phyloP scores from a whole-genome alignment of 2,329 filamentous ascomycete genomes.

The Phoma herbarum region DNA sequence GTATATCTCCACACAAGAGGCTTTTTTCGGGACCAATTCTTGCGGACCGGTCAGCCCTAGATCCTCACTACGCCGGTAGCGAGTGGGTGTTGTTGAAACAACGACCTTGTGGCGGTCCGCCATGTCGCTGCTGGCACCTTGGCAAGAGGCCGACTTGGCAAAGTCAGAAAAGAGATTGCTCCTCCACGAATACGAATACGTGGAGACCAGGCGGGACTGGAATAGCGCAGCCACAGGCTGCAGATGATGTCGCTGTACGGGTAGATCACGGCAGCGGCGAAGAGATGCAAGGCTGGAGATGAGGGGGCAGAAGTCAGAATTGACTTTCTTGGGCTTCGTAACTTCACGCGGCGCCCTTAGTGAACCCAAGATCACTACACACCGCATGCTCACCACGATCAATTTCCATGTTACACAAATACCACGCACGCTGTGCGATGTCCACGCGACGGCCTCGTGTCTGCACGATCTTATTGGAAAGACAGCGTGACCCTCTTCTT shows the following conservation, averaged over 20 bases:
- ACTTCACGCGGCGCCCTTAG: neutral
- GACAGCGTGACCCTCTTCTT: constrained; percentile 13
- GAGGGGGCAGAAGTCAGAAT: constrained; percentile 2
- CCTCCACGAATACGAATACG: neutral
- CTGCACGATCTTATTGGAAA: constrained; percentile 22
- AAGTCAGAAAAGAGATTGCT: constrained; percentile 10
- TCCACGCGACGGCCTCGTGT: constrained; percentile 22
- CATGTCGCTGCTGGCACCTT: constrained; percentile 5
- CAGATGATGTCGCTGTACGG: constrained; percentile 6
- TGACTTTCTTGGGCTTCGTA: constrained; percentile 8
- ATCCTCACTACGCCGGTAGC: constrained; percentile 2
- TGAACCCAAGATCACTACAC: constrained; percentile 2
- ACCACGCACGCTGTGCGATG: constrained; percentile 8
- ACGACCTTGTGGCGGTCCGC: constrained; percentile 9
- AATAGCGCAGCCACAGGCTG: constrained; percentile 6
- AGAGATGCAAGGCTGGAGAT: neutral
- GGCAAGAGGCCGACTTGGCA: constrained; percentile 23
- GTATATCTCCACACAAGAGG: constrained; percentile 11
- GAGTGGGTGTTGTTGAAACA: constrained; percentile 16
- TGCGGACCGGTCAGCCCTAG: constrained; percentile 9
- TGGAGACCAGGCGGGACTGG: constrained; percentile 1
- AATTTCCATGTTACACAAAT: constrained; percentile 6
- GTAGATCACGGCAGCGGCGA: constrained; percentile 12
- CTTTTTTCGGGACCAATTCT: constrained; percentile 5
- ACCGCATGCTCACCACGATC: neutral